Evolutionary conservation across 495 filamentous ascomycete species (phyloP).

Genomic region (Lepidopterella palustris): DNA sequence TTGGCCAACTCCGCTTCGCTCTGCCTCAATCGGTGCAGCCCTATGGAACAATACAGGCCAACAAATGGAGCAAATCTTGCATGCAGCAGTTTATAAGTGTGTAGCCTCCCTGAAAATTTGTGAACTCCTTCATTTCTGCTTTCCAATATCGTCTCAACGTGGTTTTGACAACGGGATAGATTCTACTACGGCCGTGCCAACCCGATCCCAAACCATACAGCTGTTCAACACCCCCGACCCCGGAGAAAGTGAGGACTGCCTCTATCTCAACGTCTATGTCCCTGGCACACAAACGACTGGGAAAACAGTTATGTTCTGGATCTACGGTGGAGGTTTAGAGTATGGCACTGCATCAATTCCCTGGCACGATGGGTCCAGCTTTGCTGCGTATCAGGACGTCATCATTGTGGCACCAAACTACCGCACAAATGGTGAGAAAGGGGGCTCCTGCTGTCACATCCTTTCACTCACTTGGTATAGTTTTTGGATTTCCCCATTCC

Average conservation of each 20-base stretch:
- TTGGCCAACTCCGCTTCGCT: slow-evolving; percentile 29
- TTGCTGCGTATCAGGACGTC: slow-evolving; percentile 7
- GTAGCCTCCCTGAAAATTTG: too few species aligned
- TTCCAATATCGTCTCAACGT: too few species aligned
- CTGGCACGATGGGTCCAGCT: slow-evolving; percentile 1
- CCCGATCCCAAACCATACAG: slow-evolving; percentile 27
- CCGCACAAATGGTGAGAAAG: slow-evolving; percentile 19
- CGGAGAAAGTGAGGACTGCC: slow-evolving; percentile 39
- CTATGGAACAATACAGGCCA: slow-evolving; percentile 29
- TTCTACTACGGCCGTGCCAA: slow-evolving; percentile 13
- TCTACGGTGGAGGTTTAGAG: slow-evolving; percentile 26
- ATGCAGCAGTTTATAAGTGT: slow-evolving; percentile 38
- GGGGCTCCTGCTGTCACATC: not conserved
- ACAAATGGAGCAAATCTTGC: slow-evolving; percentile 33
- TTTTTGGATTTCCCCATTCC: not conserved
- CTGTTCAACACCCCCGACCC: slow-evolving; percentile 33
- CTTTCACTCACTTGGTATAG: not conserved
- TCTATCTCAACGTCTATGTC: slow-evolving; percentile 38
- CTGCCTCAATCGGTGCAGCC: slow-evolving; percentile 26
- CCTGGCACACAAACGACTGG: slow-evolving; percentile 7
- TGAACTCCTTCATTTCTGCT: too few species aligned
- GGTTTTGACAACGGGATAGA: slow-evolving; percentile 38
- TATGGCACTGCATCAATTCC: slow-evolving; percentile 14
- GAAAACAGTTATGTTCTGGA: slow-evolving; percentile 25
- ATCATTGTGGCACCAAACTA: slow-evolving; percentile 22